Conservation (phyloP, 495 filamentous ascomycete genomes). For the Penicillium arizonense region DNA sequence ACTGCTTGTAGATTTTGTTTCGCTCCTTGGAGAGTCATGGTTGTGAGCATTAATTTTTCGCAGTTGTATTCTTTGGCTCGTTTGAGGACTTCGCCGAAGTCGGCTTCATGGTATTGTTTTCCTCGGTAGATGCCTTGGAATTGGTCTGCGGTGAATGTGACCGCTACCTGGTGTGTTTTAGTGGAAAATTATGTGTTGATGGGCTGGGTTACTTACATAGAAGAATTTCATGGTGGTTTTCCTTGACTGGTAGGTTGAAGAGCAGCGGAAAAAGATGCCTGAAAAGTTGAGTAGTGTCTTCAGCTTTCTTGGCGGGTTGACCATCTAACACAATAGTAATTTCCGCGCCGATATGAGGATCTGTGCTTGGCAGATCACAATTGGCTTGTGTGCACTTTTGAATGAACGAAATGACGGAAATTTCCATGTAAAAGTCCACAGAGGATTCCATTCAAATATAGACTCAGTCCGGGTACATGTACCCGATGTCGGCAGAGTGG, state of each 20-base stretch:
- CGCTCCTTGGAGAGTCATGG: constrained; percentile 24
- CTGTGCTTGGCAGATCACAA: too few species aligned
- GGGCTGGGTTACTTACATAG: background rate
- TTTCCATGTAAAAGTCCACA: too few species aligned
- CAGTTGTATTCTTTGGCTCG: constrained; percentile 22
- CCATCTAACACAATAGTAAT: background rate
- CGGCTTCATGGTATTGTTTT: constrained; percentile 29
- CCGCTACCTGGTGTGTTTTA: constrained; percentile 19
- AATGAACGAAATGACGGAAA: too few species aligned
- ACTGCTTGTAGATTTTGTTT: constrained; percentile 17
- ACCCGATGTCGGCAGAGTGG: background rate
- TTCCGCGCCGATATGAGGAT: too few species aligned
- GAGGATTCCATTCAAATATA: too few species aligned
- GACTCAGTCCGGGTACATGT: background rate
- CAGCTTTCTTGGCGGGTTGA: constrained; percentile 1
- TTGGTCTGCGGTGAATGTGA: constrained; percentile 33
- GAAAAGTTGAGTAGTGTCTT: background rate
- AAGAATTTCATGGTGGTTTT: constrained; percentile 7
- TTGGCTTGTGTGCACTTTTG: too few species aligned
- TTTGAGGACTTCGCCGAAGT: constrained; percentile 23
- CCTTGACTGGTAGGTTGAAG: background rate
- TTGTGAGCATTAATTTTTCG: constrained; percentile 26
- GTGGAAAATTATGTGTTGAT: background rate
- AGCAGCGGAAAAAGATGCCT: background rate
- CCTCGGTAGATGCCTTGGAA: constrained; percentile 33